phyloP scores from a whole-genome alignment of 164 flowering plant genomes.

The Magnolia sinica region DNA sequence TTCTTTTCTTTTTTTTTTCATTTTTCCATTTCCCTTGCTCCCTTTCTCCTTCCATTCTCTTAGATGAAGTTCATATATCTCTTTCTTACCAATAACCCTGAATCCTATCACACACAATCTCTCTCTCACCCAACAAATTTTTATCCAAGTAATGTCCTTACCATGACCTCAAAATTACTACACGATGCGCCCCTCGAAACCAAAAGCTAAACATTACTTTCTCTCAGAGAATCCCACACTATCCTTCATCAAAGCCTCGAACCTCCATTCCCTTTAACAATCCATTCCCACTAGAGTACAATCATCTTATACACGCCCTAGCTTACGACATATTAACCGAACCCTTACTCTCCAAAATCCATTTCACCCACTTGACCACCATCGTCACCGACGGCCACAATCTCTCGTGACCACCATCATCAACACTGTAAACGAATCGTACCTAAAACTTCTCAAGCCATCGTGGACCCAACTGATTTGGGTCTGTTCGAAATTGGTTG shows the following conservation, averaged over 20 bases:
- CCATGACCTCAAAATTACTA: conserved; percentile 16
- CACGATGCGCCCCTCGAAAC: conserved; percentile 32
- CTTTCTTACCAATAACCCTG: no score
- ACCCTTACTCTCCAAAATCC: conserved; percentile 41
- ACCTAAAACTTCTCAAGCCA: conserved; percentile 41
- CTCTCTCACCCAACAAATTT: no score
- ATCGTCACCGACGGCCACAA: conserved; percentile 42
- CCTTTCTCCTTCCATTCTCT: no score
- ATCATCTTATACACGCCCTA: conserved; percentile 55
- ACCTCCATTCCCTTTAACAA: conserved; percentile 44
- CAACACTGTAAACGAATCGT: conserved; percentile 45
- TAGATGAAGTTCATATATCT: no score
- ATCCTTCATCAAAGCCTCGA: conserved; percentile 30
- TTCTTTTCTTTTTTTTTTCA: no score
- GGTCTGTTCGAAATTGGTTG: conserved; percentile 45
- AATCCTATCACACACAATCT: no score
- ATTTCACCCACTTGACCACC: conserved; percentile 66
- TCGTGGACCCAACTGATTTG: conserved; percentile 52
- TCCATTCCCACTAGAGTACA: conserved; percentile 50
- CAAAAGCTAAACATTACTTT: conserved; percentile 33
- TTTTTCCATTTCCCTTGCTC: no score
- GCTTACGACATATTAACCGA: conserved; percentile 57
- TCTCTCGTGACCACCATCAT: conserved; percentile 38
- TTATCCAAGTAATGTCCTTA: conserved; percentile 14
- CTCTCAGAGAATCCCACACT: conserved; percentile 39